Base-by-base conservation (phyloP, 2,329 filamentous ascomycete species). In the Aspergillus ochraceoroseus region DNA sequence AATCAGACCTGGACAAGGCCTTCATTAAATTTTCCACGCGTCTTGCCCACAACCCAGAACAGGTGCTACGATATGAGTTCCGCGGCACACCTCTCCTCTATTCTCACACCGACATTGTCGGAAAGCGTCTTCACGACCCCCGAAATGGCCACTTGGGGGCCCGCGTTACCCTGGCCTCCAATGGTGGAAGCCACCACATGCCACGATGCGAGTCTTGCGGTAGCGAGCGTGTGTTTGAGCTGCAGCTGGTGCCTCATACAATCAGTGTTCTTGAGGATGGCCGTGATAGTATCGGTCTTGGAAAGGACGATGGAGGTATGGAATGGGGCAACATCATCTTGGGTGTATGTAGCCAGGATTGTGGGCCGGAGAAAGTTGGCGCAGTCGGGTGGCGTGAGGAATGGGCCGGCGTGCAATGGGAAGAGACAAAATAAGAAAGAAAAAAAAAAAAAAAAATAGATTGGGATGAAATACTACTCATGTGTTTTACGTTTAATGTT, bases 371-470 rank as follows among this genome's bases (percentile, higher is more conserved):
- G 5, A 64, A 66, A 8, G 70, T 74, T 23, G 84, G 80, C 0
- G 74, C 80, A 56, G 77, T 81, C 0, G 86, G 82, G 1, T 96
- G 94, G 66, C 57, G 88, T 12, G 92, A 96, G 70, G 92, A 98
- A 66, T 98, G 92, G 90, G 81, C 78, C n/a, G 92, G 90, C 5
- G 92, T 96, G 49, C 92, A 98, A 66, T 98, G 90, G 92, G 92
- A 98, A 67, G 89, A 95, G 41, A 31, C 41, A 8, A 48, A 54
- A 66, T 98, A 90, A 92, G 92, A 98, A 67, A 88, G 95, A 41
- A 31, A 39, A 8, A 48, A 54, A n/a, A n/a, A n/a, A n/a, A n/a
- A n/a, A n/a, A n/a, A n/a, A n/a, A 43, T 51, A 48, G 31, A 40
- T 7, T 18, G 5, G 20, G 32, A 31, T 38, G 11, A 9, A 12